Evolutionary conservation across 768 basidiomycete species (phyloP).

Genomic region (Rossbeevera mucosa): DNA sequence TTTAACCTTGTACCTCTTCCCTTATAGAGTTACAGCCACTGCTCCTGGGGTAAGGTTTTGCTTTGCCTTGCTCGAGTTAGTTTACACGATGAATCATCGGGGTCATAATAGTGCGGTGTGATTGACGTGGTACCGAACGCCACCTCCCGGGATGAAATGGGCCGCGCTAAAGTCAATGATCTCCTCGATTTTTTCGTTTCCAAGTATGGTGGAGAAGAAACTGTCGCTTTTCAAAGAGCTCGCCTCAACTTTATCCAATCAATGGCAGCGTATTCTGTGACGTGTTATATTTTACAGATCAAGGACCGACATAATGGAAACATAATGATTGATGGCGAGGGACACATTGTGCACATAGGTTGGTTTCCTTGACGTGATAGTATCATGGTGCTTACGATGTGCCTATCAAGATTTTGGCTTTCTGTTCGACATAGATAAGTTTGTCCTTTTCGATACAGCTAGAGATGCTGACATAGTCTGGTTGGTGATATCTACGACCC

Average conservation of each 20-base stretch:
- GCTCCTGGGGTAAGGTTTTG: constrained; percentile 76
- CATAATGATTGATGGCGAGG: constrained; percentile 98
- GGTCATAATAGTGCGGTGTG: constrained; percentile 76
- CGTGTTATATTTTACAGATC: constrained; percentile 96
- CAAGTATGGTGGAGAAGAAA: constrained; percentile 89
- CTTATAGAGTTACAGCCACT: constrained; percentile 96
- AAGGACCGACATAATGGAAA: constrained; percentile 99
- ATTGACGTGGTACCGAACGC: constrained; percentile 98
- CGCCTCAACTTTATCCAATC: constrained; percentile 96
- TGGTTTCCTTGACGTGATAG: constrained; percentile 21
- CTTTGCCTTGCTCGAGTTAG: background rate
- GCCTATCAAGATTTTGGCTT: constrained; percentile 80
- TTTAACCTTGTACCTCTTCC: constrained; percentile 85
- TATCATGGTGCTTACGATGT: constrained; percentile 6
- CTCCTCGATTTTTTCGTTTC: constrained; percentile 90
- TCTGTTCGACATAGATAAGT: constrained; percentile 97
- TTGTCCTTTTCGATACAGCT: constrained; percentile 2
- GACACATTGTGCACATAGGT: constrained; percentile 97
- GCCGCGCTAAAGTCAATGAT: constrained; percentile 96
- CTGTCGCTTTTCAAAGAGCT: constrained; percentile 85
- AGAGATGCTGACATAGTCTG: constrained; percentile 26
- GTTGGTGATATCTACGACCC: constrained; percentile 41
- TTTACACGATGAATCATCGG: background rate
- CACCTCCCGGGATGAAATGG: constrained; percentile 99
- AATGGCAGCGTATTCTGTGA: constrained; percentile 98